A percentile compares a stretch with the other conserved stretches of the same genome.
These are phyloP conservation scores for Dalbergia cultrata DNA, from an alignment of 306 rosid genomes.

Conservation along the genomic window DNA sequence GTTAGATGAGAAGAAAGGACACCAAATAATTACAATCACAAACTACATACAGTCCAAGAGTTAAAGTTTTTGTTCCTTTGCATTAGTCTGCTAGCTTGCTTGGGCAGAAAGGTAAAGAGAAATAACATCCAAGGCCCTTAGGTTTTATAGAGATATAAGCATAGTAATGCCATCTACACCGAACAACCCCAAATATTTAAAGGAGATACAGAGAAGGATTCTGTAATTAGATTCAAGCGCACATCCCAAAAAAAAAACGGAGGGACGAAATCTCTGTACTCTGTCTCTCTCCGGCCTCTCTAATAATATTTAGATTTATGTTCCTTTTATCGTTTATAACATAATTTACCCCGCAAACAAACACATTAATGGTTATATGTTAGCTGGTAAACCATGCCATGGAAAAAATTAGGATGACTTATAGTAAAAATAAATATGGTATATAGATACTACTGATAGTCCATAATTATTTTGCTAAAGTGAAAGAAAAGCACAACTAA, in stretches of 20 bases:
- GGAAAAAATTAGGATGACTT: not conserved
- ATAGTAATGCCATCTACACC: not conserved
- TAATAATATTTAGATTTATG: not conserved
- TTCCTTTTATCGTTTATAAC: not conserved
- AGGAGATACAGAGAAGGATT: not conserved
- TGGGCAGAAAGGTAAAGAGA: constrained; percentile 12
- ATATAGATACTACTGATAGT: not conserved
- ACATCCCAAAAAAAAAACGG: not conserved
- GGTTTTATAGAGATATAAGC: not conserved
- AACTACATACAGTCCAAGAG: not conserved
- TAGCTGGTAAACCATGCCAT: not conserved
- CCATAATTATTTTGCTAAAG: constrained; percentile 13
- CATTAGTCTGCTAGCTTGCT: not conserved
- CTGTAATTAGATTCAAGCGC: not conserved
- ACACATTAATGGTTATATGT: not conserved
- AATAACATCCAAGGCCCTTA: not conserved
- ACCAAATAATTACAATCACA: constrained; percentile 6
- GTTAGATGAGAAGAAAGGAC: not conserved
- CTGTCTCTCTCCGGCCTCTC: not conserved
- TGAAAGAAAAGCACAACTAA: constrained; percentile 27
- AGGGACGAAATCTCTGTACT: not conserved
- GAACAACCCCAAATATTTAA: not conserved
- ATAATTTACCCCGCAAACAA: constrained; percentile 5
- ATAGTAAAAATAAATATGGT: constrained; percentile 22
- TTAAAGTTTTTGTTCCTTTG: not conserved